phyloP scores from a whole-genome alignment of 116 monocot genomes.

The Trichopus zeylanicus region DNA sequence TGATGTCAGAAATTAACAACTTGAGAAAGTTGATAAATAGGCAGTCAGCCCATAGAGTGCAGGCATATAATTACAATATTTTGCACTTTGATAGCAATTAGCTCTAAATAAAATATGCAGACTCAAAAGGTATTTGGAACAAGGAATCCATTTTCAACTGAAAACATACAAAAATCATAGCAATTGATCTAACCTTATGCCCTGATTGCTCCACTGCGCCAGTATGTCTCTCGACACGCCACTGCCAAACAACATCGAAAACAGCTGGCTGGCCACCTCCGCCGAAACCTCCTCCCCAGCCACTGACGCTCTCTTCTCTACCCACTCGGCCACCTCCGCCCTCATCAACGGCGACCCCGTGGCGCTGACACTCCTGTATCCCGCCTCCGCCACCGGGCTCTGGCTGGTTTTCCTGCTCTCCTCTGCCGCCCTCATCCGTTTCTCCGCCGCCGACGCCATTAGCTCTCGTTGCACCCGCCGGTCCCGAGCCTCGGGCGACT shows the following conservation, averaged over 20 bases:
- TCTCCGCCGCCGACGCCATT: constrained; percentile 96
- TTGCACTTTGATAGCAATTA: too few species aligned
- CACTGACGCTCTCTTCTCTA: constrained; percentile 7
- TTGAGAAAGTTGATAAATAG: background rate
- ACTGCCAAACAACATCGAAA: constrained; percentile 72
- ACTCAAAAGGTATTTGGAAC: too few species aligned
- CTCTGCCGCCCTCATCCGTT: constrained; percentile 42
- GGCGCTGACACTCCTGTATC: background rate
- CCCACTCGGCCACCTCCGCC: background rate
- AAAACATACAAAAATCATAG: background rate
- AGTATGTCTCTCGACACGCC: constrained; percentile 62
- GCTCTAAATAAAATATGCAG: too few species aligned
- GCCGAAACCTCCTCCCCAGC: constrained; percentile 40
- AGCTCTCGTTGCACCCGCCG: constrained; percentile 72
- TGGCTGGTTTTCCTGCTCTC: background rate
- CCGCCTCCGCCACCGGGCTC: constrained; percentile 9
- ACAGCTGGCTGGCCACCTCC: constrained; percentile 46
- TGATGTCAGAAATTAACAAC: constrained; percentile 5
- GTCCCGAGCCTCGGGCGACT: constrained; percentile 48
- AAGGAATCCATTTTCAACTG: too few species aligned
- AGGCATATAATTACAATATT: background rate
- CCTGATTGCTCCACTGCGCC: constrained; percentile 93
- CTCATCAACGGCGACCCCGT: background rate
- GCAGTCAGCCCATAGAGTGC: background rate
- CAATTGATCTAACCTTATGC: constrained; percentile 55